Evolutionary conservation across 2,329 filamentous ascomycete genomes (phyloP).

Genomic region (Neonectria hederae): DNA sequence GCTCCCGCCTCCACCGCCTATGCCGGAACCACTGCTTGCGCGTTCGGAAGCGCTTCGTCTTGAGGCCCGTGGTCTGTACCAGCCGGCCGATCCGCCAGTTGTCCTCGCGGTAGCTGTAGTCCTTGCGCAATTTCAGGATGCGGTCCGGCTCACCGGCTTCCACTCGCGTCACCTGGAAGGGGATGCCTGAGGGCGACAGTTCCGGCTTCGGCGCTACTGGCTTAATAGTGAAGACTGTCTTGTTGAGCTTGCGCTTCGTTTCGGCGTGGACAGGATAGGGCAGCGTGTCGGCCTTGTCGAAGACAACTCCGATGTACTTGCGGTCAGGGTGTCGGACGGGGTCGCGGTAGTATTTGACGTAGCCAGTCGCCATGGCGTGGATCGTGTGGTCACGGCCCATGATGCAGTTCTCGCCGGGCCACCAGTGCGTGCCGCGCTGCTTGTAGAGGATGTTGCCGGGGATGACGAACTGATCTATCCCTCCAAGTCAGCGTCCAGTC

Average conservation of each 20-base stretch:
- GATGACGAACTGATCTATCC: conserved; percentile 86
- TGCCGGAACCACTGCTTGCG: conserved; percentile 60
- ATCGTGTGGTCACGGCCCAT: conserved; percentile 98
- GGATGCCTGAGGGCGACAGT: conserved; percentile 61
- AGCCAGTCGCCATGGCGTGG: conserved; percentile 84
- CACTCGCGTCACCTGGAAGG: conserved; percentile 55
- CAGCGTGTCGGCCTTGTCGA: conserved; percentile 81
- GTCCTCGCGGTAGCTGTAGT: conserved; percentile 69
- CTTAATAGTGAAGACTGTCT: conserved; percentile 66
- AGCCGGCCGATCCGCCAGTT: conserved; percentile 68
- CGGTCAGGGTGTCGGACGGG: conserved; percentile 82
- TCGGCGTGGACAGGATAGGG: conserved; percentile 80
- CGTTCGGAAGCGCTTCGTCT: conserved; percentile 60
- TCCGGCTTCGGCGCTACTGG: conserved; percentile 49
- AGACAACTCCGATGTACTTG: conserved; percentile 94
- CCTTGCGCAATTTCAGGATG: conserved; percentile 59
- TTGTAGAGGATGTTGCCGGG: conserved; percentile 98
- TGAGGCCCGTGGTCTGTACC: conserved; percentile 60
- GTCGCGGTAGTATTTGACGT: conserved; percentile 97
- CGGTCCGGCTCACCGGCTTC: conserved; percentile 55
- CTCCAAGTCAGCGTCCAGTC: conserved; percentile 26
- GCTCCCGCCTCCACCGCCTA: conserved; percentile 54
- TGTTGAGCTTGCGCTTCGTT: conserved; percentile 78
- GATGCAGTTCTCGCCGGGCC: conserved; percentile 91
- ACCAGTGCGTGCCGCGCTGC: conserved; percentile 94